phyloP scores from a whole-genome alignment of 2,329 filamentous ascomycete genomes.

The Phyllosticta paracitricarpa region DNA sequence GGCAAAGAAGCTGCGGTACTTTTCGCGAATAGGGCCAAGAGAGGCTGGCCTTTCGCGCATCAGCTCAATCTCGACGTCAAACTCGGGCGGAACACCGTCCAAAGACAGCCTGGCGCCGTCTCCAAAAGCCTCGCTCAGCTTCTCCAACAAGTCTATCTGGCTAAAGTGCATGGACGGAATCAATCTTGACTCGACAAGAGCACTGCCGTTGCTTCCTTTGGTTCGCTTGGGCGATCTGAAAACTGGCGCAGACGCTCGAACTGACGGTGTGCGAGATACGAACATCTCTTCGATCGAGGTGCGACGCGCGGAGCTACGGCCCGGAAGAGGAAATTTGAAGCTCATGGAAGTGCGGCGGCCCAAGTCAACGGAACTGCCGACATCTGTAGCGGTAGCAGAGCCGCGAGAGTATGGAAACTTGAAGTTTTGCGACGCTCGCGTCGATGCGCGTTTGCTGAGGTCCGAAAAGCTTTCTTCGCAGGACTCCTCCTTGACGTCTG shows the following conservation, averaged over 20 bases:
- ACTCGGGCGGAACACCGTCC: conserved; percentile 14
- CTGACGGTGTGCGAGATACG: neutral
- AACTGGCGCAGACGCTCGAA: conserved; percentile 1
- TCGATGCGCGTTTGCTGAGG: conserved; percentile 7
- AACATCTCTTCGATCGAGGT: conserved; percentile 3
- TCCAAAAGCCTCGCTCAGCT: conserved; percentile 35
- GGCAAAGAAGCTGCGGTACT: conserved; percentile 37
- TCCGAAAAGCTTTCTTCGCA: conserved; percentile 27
- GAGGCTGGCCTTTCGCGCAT: conserved; percentile 13
- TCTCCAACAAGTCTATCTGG: conserved; percentile 35
- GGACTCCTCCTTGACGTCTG: conserved; percentile 39
- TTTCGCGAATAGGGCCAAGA: conserved; percentile 29
- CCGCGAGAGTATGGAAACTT: conserved; percentile 15
- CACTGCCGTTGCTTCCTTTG: neutral
- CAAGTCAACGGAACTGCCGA: neutral
- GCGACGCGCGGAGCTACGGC: neutral
- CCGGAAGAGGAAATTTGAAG: conserved; percentile 15
- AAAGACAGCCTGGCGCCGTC: conserved; percentile 14
- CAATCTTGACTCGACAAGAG: conserved; percentile 22
- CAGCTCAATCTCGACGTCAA: conserved; percentile 12
- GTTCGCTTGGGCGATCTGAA: neutral
- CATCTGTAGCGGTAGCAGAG: neutral
- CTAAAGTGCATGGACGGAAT: conserved; percentile 41
- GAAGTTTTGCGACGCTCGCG: conserved; percentile 28
- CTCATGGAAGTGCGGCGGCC: neutral